These are phyloP conservation scores for Tuber calosporum DNA, from an alignment of 495 filamentous ascomycete genomes.

Conservation along the genomic window DNA sequence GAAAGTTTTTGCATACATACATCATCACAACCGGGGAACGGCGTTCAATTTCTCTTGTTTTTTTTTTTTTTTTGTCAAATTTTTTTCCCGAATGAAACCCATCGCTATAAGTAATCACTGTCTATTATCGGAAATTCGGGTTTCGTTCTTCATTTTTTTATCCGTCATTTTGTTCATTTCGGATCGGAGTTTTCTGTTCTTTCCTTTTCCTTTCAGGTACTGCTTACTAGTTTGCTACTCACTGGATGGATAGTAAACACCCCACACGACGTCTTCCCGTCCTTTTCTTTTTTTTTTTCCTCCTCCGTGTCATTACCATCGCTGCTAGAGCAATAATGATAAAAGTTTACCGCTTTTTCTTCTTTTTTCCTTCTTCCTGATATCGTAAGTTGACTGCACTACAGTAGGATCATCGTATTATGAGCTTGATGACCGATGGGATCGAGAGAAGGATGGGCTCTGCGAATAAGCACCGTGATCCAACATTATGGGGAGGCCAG, in stretches of 20 bases:
- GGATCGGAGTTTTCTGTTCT: constrained; percentile 5
- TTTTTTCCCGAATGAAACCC: too few species aligned
- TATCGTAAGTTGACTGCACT: not conserved
- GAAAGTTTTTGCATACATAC: not conserved
- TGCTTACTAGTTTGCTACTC: not conserved
- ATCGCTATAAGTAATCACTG: not conserved
- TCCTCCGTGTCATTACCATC: not conserved
- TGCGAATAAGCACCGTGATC: not conserved
- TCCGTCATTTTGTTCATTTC: not conserved
- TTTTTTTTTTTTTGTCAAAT: not conserved
- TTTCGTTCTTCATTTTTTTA: not conserved
- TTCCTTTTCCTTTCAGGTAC: not conserved
- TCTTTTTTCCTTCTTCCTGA: too few species aligned
- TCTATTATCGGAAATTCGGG: not conserved
- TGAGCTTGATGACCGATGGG: not conserved
- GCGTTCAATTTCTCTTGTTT: constrained; percentile 1
- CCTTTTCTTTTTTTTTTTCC: not conserved
- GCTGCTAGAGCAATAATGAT: not conserved
- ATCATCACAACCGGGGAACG: not conserved
- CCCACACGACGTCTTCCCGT: not conserved
- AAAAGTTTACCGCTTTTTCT: not conserved
- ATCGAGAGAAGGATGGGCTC: not conserved
- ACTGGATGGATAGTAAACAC: not conserved
- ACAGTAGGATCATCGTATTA: not conserved
- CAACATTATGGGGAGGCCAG: not conserved